Conservation (phyloP, 768 basidiomycete species). For the Thelephora ganbajun region DNA sequence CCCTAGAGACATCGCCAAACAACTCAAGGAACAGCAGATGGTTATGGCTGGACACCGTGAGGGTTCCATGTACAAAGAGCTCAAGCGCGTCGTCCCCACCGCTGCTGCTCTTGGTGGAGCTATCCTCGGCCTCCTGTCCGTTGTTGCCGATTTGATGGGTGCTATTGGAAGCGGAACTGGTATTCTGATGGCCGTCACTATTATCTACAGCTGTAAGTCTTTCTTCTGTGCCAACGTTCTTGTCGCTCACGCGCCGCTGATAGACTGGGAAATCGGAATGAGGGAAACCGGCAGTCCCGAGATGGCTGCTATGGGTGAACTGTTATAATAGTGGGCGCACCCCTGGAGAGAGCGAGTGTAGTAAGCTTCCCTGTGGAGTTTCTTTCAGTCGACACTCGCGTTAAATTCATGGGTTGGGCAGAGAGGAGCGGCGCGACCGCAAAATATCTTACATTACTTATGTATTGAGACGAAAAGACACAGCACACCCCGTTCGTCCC, state of each 20-base stretch:
- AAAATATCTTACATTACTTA: background rate
- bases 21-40: constrained; percentile 97
- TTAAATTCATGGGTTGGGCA: too few relatives aligned
- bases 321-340: constrained; percentile 34
- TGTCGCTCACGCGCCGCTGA: background rate
- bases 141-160: constrained; percentile 88
- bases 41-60: constrained; percentile 86
- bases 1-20: constrained; percentile 92
- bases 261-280: constrained; percentile 95
- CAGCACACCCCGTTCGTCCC: too few relatives aligned
- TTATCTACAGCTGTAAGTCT: constrained; percentile 63
- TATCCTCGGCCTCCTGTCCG: constrained; percentile 84
- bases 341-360: too few relatives aligned
- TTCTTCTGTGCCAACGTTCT: background rate
- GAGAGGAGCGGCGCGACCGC: too few relatives aligned
- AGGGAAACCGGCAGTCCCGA: constrained; percentile 76
- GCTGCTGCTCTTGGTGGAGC: constrained; percentile 96
- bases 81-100: constrained; percentile 95
- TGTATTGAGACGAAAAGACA: too few relatives aligned
- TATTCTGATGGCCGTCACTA: constrained; percentile 96
- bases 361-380: too few relatives aligned
- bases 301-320: constrained; percentile 66
- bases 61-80: constrained; percentile 97
- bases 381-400: too few relatives aligned
- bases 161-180: constrained; percentile 93